Conservation (phyloP, 192 early-diverging fungal species). For the Podila clonocystis region DNA sequence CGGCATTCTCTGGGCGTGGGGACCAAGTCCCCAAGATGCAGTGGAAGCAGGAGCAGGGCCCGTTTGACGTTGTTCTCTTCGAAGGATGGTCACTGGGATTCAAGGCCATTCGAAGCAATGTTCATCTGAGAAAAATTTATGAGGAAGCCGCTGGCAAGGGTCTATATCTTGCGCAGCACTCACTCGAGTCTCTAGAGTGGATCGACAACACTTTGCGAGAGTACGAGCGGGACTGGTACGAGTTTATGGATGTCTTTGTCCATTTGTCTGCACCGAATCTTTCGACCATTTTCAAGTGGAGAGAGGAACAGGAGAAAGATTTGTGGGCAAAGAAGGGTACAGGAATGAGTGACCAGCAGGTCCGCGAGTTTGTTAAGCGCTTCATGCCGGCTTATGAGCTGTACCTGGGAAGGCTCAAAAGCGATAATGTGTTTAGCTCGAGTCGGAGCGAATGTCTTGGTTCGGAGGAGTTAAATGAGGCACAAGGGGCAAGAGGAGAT, state of each 20-base stretch:
- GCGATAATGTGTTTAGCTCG: constrained; percentile 56
- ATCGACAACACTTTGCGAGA: constrained; percentile 60
- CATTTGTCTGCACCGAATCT: constrained; percentile 71
- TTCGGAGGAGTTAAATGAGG: not conserved
- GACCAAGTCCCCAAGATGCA: constrained; percentile 70
- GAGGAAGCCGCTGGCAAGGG: constrained; percentile 5
- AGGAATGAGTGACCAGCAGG: constrained; percentile 79
- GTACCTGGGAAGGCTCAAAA: constrained; percentile 60
- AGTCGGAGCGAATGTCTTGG: not conserved
- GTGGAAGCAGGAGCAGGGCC: constrained; percentile 66
- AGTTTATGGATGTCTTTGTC: constrained; percentile 80
- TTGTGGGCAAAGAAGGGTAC: constrained; percentile 56
- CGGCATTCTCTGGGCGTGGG: constrained; percentile 76
- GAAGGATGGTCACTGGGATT: constrained; percentile 97
- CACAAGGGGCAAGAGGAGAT: not conserved
- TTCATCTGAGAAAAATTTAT: constrained; percentile 26
- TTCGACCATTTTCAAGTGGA: constrained; percentile 83
- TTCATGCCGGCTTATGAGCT: constrained; percentile 90
- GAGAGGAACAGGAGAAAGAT: constrained; percentile 85
- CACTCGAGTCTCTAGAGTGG: constrained; percentile 50
- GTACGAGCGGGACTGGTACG: constrained; percentile 71
- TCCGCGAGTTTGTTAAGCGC: constrained; percentile 83
- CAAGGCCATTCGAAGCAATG: constrained; percentile 58
- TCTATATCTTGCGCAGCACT: constrained; percentile 41
- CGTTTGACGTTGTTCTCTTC: constrained; percentile 85